These are phyloP conservation scores for Warburgia ugandensis DNA, from an alignment of 164 flowering plant genomes.

Conservation along the genomic window DNA sequence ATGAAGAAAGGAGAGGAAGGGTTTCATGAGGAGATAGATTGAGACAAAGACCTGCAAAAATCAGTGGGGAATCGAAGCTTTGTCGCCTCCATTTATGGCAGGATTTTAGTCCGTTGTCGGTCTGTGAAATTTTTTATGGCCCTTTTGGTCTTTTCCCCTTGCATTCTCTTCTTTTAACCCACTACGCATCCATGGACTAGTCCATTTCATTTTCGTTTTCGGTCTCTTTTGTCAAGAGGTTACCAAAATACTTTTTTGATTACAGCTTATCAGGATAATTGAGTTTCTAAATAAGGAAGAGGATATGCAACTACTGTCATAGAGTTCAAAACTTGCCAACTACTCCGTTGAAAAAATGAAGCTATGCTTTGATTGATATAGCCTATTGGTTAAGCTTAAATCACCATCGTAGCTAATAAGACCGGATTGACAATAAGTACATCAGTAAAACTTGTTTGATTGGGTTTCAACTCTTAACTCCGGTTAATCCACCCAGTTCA, in stretches of 20 bases:
- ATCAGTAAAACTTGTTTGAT: too few species aligned
- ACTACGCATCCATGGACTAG: neutral
- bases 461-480: neutral
- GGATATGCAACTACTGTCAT: neutral
- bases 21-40: neutral
- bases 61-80: constrained; percentile 43
- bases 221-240: neutral
- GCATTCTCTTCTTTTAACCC: neutral
- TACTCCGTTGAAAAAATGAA: too few species aligned
- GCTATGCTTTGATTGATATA: neutral
- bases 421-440: too few species aligned
- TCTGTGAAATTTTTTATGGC: neutral
- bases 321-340: too few species aligned
- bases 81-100: constrained; percentile 62
- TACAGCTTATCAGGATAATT: constrained; percentile 2
- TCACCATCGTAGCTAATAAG: too few species aligned
- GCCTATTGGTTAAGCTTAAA: neutral
- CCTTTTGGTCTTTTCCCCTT: neutral
- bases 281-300: neutral
- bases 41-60: constrained; percentile 33
- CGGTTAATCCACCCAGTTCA: neutral
- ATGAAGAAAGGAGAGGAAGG: constrained; percentile 7
- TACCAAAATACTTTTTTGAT: neutral
- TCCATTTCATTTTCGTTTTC: neutral
- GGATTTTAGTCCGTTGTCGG: constrained; percentile 43